Conservation (phyloP, 441 rosid species). For the Manihot esculenta region DNA sequence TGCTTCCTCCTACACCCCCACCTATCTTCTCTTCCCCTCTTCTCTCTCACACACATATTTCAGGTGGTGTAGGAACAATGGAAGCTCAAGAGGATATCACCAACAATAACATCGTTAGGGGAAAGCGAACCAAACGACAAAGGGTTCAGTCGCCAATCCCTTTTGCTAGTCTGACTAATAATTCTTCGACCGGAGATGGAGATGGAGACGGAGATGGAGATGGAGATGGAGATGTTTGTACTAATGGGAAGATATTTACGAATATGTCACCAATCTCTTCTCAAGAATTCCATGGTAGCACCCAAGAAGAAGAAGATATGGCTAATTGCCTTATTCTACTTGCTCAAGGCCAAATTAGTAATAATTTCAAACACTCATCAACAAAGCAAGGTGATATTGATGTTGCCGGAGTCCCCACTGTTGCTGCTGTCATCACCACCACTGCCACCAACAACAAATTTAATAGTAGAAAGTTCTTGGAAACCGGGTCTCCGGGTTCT, state of each 20-base stretch:
- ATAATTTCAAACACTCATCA: constrained; percentile 12
- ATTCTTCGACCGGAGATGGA: constrained; percentile 26
- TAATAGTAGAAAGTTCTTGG: constrained; percentile 64
- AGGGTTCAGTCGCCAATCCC: constrained; percentile 65
- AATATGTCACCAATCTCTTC: constrained; percentile 39
- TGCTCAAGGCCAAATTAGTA: constrained; percentile 56
- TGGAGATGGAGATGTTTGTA: constrained; percentile 10
- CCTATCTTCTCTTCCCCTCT: background rate
- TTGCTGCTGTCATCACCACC: too few relatives aligned
- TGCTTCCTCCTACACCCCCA: constrained; percentile 20
- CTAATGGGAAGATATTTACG: background rate
- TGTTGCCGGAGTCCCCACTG: background rate
- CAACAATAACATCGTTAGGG: constrained; percentile 38
- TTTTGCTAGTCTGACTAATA: constrained; percentile 32
- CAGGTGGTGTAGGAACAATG: constrained; percentile 19
- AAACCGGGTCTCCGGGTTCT: constrained; percentile 40
- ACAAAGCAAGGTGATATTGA: constrained; percentile 13
- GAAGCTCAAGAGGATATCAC: constrained; percentile 1
- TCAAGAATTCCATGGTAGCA: constrained; percentile 33
- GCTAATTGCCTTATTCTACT: constrained; percentile 91
- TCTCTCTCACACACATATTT: background rate
- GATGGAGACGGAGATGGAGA: constrained; percentile 2
- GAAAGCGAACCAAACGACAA: constrained; percentile 78
- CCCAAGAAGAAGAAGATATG: constrained; percentile 85
- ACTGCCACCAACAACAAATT: constrained; percentile 29